A percentile compares a stretch with the other conserved stretches of the same genome.
Conservation (phyloP, 2,329 filamentous ascomycete species). For the Fusarium poae region DNA sequence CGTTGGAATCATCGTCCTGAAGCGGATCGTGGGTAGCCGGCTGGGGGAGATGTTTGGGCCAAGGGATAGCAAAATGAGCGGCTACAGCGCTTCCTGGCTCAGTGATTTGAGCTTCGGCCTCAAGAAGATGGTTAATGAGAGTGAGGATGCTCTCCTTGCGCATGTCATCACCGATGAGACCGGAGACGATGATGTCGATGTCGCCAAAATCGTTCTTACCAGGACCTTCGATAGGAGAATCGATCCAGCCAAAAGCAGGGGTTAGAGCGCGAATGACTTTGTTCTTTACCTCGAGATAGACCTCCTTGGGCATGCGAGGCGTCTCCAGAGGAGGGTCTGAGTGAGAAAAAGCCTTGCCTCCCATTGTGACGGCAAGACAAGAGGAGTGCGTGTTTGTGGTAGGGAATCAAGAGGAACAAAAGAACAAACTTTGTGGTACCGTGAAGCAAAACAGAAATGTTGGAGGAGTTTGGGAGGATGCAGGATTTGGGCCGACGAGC, state of each 20-base stretch:
- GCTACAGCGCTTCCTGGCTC: constrained; percentile 43
- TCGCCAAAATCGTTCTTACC: constrained; percentile 78
- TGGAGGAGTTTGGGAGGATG: neutral
- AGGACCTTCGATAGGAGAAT: constrained; percentile 75
- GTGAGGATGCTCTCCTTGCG: constrained; percentile 51
- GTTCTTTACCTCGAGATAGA: constrained; percentile 68
- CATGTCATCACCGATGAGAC: constrained; percentile 41
- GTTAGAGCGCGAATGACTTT: constrained; percentile 62
- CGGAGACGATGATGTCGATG: constrained; percentile 75
- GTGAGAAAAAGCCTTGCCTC: constrained; percentile 70
- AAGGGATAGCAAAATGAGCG: constrained; percentile 68
- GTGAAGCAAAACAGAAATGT: neutral
- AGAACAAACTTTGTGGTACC: neutral
- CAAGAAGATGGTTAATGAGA: constrained; percentile 53
- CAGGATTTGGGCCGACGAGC: neutral
- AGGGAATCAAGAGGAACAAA: constrained; percentile 1
- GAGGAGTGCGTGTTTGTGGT: neutral
- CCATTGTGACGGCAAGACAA: constrained; percentile 63
- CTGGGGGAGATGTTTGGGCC: constrained; percentile 55
- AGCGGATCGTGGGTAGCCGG: neutral
- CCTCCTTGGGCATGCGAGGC: constrained; percentile 71
- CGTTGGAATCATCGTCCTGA: neutral
- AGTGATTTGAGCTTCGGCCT: constrained; percentile 58
- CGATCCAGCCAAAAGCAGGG: constrained; percentile 64
- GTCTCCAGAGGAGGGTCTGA: constrained; percentile 64